Base-by-base conservation (phyloP, 139 green algal species). In the Desmodesmus armatus region DNA sequence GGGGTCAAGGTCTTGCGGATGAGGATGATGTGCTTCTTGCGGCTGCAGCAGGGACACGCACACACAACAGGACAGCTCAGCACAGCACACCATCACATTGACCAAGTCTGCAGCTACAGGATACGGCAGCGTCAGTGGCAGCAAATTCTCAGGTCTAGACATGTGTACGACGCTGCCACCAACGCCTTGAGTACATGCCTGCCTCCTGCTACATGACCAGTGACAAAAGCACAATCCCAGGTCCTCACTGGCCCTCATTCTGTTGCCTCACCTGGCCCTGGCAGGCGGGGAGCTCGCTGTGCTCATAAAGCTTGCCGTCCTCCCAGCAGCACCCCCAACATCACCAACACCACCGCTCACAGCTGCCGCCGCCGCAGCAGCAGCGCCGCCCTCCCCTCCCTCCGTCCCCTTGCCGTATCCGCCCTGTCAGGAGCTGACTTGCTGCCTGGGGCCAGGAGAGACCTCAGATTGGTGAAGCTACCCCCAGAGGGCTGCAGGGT, bases 1-100 rank as follows among this genome's bases (percentile, higher is more conserved):
- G 94, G 93, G 29, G 47, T 90, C 23, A 94, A 75, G 49, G 85
- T 89, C 88, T 94, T 93, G 76, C 88, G 87, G 11, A 87, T 90
- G 7, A 91, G 72, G 33, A 93, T 60, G 21, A 86, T 90, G 77
- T 83, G 81, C 78, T 84, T 84, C 29, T 65, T 77, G 62, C 78
- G 78, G 25, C 78, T 84, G 78, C 41, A n/a, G n/a, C n/a, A n/a
- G n/a, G n/a, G n/a, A n/a, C n/a, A n/a, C n/a, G n/a, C n/a, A n/a
- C n/a, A 58, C 3, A 25, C n/a, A 43, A 31, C 66, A 49, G 11
- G n/a, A n/a, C n/a, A n/a, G n/a, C n/a, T n/a, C n/a, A n/a, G n/a
- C n/a, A 17, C 17, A 17, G 51, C 51, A 17, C n/a, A n/a, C n/a
- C n/a, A n/a, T n/a, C n/a, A n/a, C n/a, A n/a, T n/a, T n/a, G n/a